Evolutionary conservation across 805 yeast genomes (phyloP), one percentile per base, ranked within the genome.

Genomic region (Allodekkera sacchari): DNA sequence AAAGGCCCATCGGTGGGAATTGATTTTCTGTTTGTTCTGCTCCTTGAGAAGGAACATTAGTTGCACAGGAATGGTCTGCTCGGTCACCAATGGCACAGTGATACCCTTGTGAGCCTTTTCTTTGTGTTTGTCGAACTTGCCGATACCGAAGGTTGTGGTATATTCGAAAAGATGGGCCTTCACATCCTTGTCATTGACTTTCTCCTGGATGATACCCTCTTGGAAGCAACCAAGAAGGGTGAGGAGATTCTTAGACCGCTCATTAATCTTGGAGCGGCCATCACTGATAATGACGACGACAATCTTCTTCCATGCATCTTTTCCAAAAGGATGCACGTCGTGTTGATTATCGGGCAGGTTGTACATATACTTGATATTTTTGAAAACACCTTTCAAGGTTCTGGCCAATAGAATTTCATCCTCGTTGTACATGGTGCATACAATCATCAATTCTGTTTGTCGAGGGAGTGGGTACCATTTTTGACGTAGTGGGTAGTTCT

Each of bases 1-100:
- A 61, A 88, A 79, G 24, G 94, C 87, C 97, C 97, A 88, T 52
- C 96, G 69, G 58, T 88, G 97, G 3, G 95, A 84, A 57, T 88
- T 89, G 56, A 89, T 88, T 50, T 89, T 89, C 54, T 83, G 80
- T 43, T 80, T 74, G 57, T 89, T 88, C 53, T 81, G 76, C 48
- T 89, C 96, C 52, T 88, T 88, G 43, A 89, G 62, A 43, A 95
- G 81, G 53, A 88, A 88, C 42, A 89, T 59, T 52, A 89, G 59
- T 55, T 89, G 97, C 7, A 85, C 82, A 1, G 97, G 97, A 4
- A 77, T 71, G 3, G 71, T 65, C 36, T 55, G 55, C 35, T 75
- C 79, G 2, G 83, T 66, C 3, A 72, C 71, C 28, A 88, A 61
- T 41, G 81, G 80, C 27, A 87, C 78, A 6, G 68, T 66, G 24